A percentile compares a stretch with the other conserved stretches of the same genome.
Evolutionary conservation across 1,284 basidiomycete genomes (phyloP).

Genomic region (Apiotrichum siamense): DNA sequence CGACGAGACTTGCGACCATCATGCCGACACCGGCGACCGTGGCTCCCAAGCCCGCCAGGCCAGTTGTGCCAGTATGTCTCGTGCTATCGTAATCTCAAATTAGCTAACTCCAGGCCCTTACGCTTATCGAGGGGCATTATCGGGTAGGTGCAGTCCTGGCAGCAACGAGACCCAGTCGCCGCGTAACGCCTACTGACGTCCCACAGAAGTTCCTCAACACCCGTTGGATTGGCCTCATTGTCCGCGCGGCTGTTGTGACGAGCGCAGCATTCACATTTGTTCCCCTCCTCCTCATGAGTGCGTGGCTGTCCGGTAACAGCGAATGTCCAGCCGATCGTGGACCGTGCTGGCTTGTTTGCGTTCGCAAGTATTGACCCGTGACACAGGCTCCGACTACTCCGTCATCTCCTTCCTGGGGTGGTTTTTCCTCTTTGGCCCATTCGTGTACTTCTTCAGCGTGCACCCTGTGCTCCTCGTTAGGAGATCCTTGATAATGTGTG

Average conservation of each 20-base stretch:
- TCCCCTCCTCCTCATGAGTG: constrained; percentile 10
- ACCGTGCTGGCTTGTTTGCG: neutral
- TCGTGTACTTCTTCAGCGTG: constrained; percentile 55
- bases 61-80: neutral
- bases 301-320: neutral
- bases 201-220: constrained; percentile 27
- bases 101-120: constrained; percentile 13
- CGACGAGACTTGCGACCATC: too few relatives aligned
- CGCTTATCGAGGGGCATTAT: constrained; percentile 33
- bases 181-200: neutral
- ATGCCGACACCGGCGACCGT: too few relatives aligned
- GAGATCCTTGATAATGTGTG: constrained; percentile 29
- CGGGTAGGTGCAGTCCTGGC: constrained; percentile 10
- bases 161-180: neutral
- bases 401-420: constrained; percentile 5
- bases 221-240: constrained; percentile 24
- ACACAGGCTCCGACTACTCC: constrained; percentile 10
- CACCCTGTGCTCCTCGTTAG: constrained; percentile 48
- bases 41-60: neutral
- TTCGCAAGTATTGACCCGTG: constrained; percentile 3
- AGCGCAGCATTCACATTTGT: constrained; percentile 14
- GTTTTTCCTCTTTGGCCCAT: constrained; percentile 28
- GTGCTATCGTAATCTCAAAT: too few relatives aligned
- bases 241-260: constrained; percentile 11
- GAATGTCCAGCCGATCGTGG: too few relatives aligned